Conservation (phyloP, 73 alveolate genomes). For the Durusdinium trenchii region DNA sequence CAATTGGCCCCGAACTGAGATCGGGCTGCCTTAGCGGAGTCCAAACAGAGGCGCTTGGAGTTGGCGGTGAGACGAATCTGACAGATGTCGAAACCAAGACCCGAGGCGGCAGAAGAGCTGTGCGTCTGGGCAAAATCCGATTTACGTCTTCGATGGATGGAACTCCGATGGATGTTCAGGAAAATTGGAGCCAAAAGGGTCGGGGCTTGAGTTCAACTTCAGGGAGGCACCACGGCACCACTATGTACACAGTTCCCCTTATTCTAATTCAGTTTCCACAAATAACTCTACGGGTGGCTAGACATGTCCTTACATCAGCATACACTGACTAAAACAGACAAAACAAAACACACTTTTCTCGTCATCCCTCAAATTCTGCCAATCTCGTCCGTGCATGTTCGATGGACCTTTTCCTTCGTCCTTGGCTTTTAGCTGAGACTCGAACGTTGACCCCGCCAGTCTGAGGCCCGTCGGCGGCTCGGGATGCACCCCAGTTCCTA, state of each 20-base stretch:
- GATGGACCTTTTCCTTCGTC: not conserved
- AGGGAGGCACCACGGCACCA: too few relatives aligned
- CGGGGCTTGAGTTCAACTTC: too few relatives aligned
- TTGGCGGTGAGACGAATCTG: not conserved
- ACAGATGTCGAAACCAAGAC: too few relatives aligned
- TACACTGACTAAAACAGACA: not conserved
- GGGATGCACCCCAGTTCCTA: conserved; percentile 11
- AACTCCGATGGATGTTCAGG: too few relatives aligned
- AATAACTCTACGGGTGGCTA: too few relatives aligned
- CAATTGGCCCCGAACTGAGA: not conserved
- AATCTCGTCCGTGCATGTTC: too few relatives aligned
- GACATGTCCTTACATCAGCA: not conserved
- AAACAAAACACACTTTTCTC: not conserved
- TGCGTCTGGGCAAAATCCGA: too few relatives aligned
- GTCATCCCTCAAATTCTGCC: not conserved
- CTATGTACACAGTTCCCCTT: too few relatives aligned
- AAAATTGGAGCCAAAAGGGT: too few relatives aligned
- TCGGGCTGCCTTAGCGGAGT: not conserved
- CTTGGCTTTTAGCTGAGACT: not conserved
- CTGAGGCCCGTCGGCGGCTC: not conserved
- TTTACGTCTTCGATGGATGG: too few relatives aligned
- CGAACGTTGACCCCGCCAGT: not conserved
- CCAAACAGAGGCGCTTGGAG: not conserved
- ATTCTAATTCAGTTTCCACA: too few relatives aligned
- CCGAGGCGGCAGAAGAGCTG: not conserved